phyloP scores from a whole-genome alignment of 1,284 basidiomycete species.

The Volvariella volvacea region DNA sequence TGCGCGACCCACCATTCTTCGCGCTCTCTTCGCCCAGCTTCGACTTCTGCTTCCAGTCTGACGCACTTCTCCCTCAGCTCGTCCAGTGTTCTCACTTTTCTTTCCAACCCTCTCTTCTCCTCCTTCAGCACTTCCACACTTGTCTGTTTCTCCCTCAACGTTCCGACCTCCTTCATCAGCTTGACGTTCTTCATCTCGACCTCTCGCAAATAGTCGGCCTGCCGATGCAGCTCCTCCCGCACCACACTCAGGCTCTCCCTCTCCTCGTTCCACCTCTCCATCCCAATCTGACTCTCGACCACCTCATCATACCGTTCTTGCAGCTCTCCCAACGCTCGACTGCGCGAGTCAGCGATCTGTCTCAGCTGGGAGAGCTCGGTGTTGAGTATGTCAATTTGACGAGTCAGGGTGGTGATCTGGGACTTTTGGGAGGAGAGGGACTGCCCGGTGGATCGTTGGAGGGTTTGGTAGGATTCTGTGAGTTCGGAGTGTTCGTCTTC shows the following conservation, averaged over 20 bases:
- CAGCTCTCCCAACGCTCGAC: slow-evolving; percentile 32
- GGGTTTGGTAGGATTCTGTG: slow-evolving; percentile 39
- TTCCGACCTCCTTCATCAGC: slow-evolving; percentile 45
- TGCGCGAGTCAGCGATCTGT: slow-evolving; percentile 34
- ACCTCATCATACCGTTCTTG: slow-evolving; percentile 43
- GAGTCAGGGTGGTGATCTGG: slow-evolving; percentile 35
- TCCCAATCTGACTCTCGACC: slow-evolving; percentile 16
- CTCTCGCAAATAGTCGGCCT: slow-evolving; percentile 51
- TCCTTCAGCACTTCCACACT: slow-evolving; percentile 69
- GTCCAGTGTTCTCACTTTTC: slow-evolving; percentile 46
- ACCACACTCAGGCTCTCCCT: slow-evolving; percentile 50
- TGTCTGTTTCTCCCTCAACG: slow-evolving; percentile 46
- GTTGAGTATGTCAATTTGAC: neutral
- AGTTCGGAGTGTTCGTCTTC: slow-evolving; percentile 52
- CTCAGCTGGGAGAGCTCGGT: slow-evolving; percentile 33
- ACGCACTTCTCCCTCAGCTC: slow-evolving; percentile 51
- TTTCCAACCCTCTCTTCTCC: slow-evolving; percentile 63
- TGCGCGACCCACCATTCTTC: slow-evolving; percentile 39
- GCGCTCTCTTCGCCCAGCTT: slow-evolving; percentile 47
- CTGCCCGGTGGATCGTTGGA: slow-evolving; percentile 39
- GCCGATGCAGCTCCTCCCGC: slow-evolving; percentile 56
- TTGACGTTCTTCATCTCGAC: slow-evolving; percentile 61
- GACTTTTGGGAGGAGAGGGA: slow-evolving; percentile 39
- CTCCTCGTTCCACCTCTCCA: slow-evolving; percentile 21
- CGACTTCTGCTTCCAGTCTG: slow-evolving; percentile 55